Evolutionary conservation across 306 rosid species (phyloP).

Genomic region (Cicer cuneatum): DNA sequence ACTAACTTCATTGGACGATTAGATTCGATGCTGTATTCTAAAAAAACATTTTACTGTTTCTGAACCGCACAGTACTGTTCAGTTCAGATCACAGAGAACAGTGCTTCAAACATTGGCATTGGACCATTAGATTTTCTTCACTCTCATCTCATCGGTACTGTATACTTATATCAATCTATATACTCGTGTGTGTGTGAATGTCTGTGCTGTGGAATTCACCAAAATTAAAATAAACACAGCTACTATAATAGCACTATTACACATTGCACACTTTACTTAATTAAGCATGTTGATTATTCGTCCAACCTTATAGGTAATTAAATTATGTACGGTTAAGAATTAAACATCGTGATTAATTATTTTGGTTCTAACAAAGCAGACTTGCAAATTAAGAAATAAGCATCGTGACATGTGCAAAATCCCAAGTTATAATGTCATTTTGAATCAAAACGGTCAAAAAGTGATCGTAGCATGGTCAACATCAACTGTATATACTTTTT

Average conservation of each 20-base stretch:
- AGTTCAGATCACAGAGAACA: conserved; percentile 60
- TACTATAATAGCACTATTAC: not conserved
- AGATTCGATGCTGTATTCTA: conserved; percentile 44
- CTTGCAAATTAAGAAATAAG: no score
- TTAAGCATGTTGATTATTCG: not conserved
- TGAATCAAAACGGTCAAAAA: conserved; percentile 23
- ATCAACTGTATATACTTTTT: not conserved
- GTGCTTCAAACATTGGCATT: conserved; percentile 52
- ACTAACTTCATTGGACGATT: conserved; percentile 38
- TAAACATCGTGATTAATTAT: no score
- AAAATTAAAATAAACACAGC: conserved; percentile 27
- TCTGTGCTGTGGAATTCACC: conserved; percentile 41
- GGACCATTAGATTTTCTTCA: conserved; percentile 52
- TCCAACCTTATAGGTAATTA: no score
- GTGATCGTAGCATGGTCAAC: conserved; percentile 32
- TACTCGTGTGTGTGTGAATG: conserved; percentile 20
- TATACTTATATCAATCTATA: no score
- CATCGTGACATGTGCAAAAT: no score
- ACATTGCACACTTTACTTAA: conserved; percentile 39
- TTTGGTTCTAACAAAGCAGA: no score
- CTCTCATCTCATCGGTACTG: no score
- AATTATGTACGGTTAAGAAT: no score
- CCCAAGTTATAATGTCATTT: not conserved
- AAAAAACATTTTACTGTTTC: conserved; percentile 50
- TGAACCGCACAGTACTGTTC: conserved; percentile 50